Base-by-base conservation (phyloP, 345 rosid genomes). In the Hibiscus mutabilis region DNA sequence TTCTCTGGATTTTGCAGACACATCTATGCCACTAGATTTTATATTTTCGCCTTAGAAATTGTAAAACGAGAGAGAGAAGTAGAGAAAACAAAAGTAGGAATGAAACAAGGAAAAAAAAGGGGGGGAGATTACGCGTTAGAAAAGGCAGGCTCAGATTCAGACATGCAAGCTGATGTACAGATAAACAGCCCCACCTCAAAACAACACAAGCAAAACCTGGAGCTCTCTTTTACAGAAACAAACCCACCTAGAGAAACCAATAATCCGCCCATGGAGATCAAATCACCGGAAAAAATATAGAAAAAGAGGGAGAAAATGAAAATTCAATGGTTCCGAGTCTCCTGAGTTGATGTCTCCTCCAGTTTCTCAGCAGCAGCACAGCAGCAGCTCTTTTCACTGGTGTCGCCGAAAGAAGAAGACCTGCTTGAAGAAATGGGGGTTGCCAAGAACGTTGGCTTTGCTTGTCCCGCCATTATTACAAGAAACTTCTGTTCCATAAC, bases 401-500 rank as follows among this genome's bases (percentile, higher is more conserved):
- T 80, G 22, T 78, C 86, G 6, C 81, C 84, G 7, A 84, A 84
- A 29, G 80, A 81, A 27, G 86, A 80, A 11, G 84, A 80, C 73
- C 82, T 37, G 73, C 68, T 76, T 0, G 74, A 63, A 8, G 88
- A 78, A 73, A 79, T 68, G 25, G 93, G 97, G 0, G 95, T 94
- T 4, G 98, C 97, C 76, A 94, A 68, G 77, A 81, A 84, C 22
- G 90, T 89, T 3, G 97, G 91, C 63, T 91, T 89, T 2, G 75
- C 74, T 66, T 90, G 78, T 3, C 97, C 98, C 0, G 98, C 97
- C 96, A 94, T 91, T 49, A 94, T 87, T 46, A 94, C 98, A 76
- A 91, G 62, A 4, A 91, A 75, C 84, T 89, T 93, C 77, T 89
- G 97, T 53, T 89, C 94, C 61, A 82, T 74, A 42, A 75, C 82